phyloP scores from a whole-genome alignment of 257 asterid genomes.

The Solanum chilense region DNA sequence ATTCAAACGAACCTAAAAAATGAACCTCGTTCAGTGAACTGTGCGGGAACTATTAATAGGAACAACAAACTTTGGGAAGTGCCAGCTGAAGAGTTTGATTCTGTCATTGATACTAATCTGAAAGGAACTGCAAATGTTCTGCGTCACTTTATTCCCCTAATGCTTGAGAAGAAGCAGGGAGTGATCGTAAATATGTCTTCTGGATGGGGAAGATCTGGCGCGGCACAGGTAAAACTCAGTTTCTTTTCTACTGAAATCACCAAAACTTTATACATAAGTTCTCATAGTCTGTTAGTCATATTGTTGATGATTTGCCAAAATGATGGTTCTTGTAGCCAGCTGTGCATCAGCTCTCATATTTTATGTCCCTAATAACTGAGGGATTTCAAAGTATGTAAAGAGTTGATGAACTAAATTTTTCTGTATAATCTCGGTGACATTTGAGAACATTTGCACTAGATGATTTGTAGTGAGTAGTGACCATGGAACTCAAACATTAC shows the following conservation, averaged over 20 bases:
- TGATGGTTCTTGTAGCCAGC: background rate
- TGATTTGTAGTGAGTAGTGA: background rate
- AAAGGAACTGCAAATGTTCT: constrained; percentile 74
- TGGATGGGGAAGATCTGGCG: constrained; percentile 99
- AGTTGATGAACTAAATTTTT: background rate
- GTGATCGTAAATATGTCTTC: constrained; percentile 87
- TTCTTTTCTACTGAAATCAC: background rate
- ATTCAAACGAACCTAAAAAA: background rate
- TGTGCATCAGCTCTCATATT: background rate
- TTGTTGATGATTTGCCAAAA: background rate
- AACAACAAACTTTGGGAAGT: constrained; percentile 94
- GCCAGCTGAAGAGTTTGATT: constrained; percentile 73
- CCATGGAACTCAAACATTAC: background rate
- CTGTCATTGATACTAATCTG: constrained; percentile 75
- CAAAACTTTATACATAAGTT: background rate
- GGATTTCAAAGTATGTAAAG: background rate
- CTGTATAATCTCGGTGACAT: background rate
- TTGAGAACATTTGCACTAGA: background rate
- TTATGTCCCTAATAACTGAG: background rate
- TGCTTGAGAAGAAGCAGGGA: constrained; percentile 82
- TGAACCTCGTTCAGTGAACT: constrained; percentile 51
- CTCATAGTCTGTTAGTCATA: background rate
- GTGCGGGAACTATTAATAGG: constrained; percentile 88
- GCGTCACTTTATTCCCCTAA: constrained; percentile 84
- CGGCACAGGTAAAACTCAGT: constrained; percentile 70